Base-by-base conservation (phyloP, 2,329 filamentous ascomycete genomes). In the Colletotrichum sp. region DNA sequence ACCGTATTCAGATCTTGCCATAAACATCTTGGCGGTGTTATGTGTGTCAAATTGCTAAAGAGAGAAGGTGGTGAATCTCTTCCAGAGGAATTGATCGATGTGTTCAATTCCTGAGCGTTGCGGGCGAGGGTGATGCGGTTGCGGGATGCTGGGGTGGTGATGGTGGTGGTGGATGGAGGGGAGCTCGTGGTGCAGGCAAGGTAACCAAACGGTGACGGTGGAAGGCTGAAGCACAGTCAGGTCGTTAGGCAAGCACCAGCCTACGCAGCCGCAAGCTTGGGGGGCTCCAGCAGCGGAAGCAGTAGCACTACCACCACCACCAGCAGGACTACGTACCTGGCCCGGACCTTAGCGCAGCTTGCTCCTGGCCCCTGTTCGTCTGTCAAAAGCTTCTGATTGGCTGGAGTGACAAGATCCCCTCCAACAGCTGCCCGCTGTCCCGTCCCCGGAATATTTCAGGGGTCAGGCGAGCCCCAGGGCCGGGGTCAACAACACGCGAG, bases 1-100 rank as follows among this genome's bases (percentile, higher is more conserved):
- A 97, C 96, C 97, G 90, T 99, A 99, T 96, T 99, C 97, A 86
- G 96, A 99, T 90, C 97, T 95, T 92, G 97, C 96, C 92, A 99
- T 99, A 92, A 99, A 99, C 97, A 98, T 98, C 83, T 89, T 95
- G 91, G 84, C 88, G 87, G 86, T 84, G 79, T 87, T 86, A 80
- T 81, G 71, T 71, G 75, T 57, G 76, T 69, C 75, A 59, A 36
- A 68, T 30, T 62, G 62, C 28, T 69, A 44, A 21, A 71, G 32
- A 75, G 24, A 60, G 26, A 55, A 57, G 49, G 60, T 55, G 34
- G 18, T 30, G 28, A 26, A 18, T 44, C 3, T 26, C 32, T 49
- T 34, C 34, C 49, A 49, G 9, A 34, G n/a, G 55, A 32, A 9
- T 28, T 59, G 70, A n/a, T 66, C 52, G 49, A 30, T 8, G 10